Evolutionary conservation across 768 basidiomycete genomes (phyloP).

Genomic region (Epithele typhae): DNA sequence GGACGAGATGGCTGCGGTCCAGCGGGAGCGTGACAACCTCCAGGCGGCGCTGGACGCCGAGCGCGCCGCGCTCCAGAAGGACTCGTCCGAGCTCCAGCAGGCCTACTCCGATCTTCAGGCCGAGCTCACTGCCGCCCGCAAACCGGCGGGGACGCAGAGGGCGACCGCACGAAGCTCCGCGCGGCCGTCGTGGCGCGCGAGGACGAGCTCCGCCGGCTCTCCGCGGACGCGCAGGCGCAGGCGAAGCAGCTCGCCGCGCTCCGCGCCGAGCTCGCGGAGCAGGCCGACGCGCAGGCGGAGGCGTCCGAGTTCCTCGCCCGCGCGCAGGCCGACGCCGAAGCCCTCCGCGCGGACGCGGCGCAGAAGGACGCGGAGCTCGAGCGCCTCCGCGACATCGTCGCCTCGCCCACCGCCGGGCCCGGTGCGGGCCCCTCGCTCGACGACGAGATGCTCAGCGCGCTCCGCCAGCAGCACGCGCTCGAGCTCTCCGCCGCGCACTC

Average conservation of each 20-base stretch:
- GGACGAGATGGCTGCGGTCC: conserved; percentile 44
- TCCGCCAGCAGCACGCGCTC: conserved; percentile 69
- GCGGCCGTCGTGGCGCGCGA: conserved; percentile 51
- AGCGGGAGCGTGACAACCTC: conserved; percentile 30
- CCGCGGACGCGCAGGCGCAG: conserved; percentile 38
- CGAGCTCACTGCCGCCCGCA: conserved; percentile 52
- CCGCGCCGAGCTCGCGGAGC: conserved; percentile 49
- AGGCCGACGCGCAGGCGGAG: conserved; percentile 48
- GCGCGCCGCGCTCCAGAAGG: conserved; percentile 25
- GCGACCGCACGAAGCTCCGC: conserved; percentile 57
- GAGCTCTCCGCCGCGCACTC: conserved; percentile 80
- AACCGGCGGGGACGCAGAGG: conserved; percentile 57
- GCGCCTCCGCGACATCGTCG: conserved; percentile 44
- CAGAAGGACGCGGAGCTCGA: conserved; percentile 67
- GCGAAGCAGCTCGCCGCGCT: conserved; percentile 50
- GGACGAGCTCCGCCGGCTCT: conserved; percentile 57
- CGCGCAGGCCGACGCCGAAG: conserved; percentile 67
- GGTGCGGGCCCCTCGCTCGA: conserved; percentile 45
- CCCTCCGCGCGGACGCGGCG: conserved; percentile 56
- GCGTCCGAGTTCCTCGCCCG: conserved; percentile 57
- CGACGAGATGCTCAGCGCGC: conserved; percentile 66
- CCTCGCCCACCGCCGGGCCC: conserved; percentile 30
- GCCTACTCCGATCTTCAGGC: conserved; percentile 59
- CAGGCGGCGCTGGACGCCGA: conserved; percentile 21
- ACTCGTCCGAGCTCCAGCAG: conserved; percentile 55